These are phyloP conservation scores for Phytophthora citricola DNA, from an alignment of 352 stramenopile species.

Conservation along the genomic window DNA sequence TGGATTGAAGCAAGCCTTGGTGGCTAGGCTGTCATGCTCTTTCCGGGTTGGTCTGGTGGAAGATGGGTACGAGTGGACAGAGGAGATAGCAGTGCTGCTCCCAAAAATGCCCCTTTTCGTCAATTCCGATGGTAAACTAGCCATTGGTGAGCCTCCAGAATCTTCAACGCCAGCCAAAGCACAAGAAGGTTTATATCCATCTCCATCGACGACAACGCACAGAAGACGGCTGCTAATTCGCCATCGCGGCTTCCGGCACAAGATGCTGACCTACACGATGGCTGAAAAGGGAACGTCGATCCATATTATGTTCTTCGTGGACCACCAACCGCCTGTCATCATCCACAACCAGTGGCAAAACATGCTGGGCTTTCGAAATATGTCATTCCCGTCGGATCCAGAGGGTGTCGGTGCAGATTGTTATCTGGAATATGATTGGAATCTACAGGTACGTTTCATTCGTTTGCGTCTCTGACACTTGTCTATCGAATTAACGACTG, in stretches of 20 bases:
- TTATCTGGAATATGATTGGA: constrained; percentile 85
- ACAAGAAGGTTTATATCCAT: constrained; percentile 44
- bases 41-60: constrained; percentile 47
- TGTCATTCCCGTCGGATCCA: constrained; percentile 51
- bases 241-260: constrained; percentile 50
- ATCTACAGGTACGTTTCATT: constrained; percentile 31
- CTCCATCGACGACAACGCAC: constrained; percentile 50
- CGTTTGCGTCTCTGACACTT: neutral
- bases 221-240: constrained; percentile 70
- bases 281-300: constrained; percentile 54
- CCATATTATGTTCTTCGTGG: constrained; percentile 73
- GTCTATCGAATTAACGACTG: neutral
- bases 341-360: constrained; percentile 74
- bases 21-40: constrained; percentile 57
- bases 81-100: constrained; percentile 52
- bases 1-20: constrained; percentile 28
- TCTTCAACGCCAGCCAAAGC: constrained; percentile 19
- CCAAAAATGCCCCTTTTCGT: constrained; percentile 48
- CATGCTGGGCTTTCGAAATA: constrained; percentile 55
- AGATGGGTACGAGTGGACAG: constrained; percentile 53
- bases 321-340: constrained; percentile 67
- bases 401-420: constrained; percentile 59
- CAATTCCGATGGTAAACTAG: constrained; percentile 34
- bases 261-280: constrained; percentile 79
- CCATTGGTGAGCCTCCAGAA: constrained; percentile 24